Percentiles rank a stretch among this genome's conserved stretches.
phyloP scores from a whole-genome alignment of 2,329 filamentous ascomycete species.

The Huntiella abstrusa region DNA sequence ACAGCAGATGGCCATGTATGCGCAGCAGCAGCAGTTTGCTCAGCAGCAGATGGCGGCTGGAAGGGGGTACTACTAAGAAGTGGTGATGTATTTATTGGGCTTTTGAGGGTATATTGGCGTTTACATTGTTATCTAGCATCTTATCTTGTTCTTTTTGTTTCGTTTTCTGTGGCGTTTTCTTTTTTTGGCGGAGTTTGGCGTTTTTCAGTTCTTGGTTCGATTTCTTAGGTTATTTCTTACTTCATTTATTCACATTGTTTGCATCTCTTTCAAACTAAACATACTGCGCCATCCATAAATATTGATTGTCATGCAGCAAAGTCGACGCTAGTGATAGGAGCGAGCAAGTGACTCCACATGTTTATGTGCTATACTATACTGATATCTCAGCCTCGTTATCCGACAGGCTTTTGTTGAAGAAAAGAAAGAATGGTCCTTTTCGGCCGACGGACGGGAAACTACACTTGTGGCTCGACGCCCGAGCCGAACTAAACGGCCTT shows the following conservation, averaged over 20 bases:
- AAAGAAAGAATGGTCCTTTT: too few relatives aligned
- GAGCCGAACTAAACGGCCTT: too few relatives aligned
- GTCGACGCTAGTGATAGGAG: not conserved
- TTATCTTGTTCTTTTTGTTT: not conserved
- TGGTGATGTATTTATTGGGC: not conserved
- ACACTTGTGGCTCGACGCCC: too few relatives aligned
- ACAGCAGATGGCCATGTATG: slow-evolving; percentile 14
- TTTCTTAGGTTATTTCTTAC: slow-evolving; percentile 1
- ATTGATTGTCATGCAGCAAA: too few relatives aligned
- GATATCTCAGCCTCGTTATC: too few relatives aligned
- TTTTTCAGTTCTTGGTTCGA: not conserved
- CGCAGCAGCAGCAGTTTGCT: slow-evolving; percentile 12
- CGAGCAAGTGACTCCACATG: not conserved
- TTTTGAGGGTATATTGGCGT: slow-evolving; percentile 4
- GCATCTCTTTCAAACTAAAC: not conserved
- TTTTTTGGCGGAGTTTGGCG: not conserved
- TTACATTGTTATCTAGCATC: slow-evolving; percentile 1
- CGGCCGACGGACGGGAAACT: too few relatives aligned
- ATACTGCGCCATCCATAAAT: too few relatives aligned
- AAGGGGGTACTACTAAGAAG: not conserved
- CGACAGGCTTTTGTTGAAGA: too few relatives aligned
- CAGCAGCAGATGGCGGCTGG: slow-evolving; percentile 1
- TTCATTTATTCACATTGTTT: not conserved
- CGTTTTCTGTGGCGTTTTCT: not conserved
- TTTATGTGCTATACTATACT: not conserved